A percentile compares a stretch with the other conserved stretches of the same genome.
phyloP scores from a whole-genome alignment of 2,329 filamentous ascomycete species.

The Fusarium ambrosium region DNA sequence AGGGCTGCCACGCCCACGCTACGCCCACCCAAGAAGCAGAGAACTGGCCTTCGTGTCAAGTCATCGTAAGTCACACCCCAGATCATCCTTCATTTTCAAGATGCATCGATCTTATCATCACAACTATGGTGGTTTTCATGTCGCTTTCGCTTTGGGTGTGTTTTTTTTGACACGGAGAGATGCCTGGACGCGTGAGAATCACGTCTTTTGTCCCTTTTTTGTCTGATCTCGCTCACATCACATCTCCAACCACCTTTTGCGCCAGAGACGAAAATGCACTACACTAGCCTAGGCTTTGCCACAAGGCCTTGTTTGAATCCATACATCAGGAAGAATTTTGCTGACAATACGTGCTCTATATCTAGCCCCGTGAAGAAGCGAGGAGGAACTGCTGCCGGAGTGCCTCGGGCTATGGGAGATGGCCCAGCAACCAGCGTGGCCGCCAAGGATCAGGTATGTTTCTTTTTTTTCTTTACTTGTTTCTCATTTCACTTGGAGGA shows the following conservation, averaged over 20 bases:
- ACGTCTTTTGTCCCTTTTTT: constrained; percentile 19
- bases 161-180: background rate
- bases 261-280: background rate
- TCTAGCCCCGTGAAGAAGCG: constrained; percentile 80
- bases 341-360: constrained; percentile 45
- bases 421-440: constrained; percentile 71
- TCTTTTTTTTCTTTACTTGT: background rate
- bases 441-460: constrained; percentile 64
- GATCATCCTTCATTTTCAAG: constrained; percentile 3
- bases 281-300: background rate
- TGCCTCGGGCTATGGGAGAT: constrained; percentile 75
- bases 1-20: constrained; percentile 72
- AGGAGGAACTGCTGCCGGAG: constrained; percentile 75
- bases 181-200: constrained; percentile 27
- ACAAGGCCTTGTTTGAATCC: background rate
- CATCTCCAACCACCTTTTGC: constrained; percentile 2
- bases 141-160: background rate
- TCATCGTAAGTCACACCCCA: constrained; percentile 70
- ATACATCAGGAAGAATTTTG: constrained; percentile 6
- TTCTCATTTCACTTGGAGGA: background rate
- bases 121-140: constrained; percentile 4
- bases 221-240: constrained; percentile 17
- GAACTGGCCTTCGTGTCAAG: constrained; percentile 75
- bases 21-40: constrained; percentile 70
- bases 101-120: constrained; percentile 9